These are phyloP conservation scores for Agrocybe pediades DNA, from an alignment of 768 basidiomycete genomes.

Conservation along the genomic window DNA sequence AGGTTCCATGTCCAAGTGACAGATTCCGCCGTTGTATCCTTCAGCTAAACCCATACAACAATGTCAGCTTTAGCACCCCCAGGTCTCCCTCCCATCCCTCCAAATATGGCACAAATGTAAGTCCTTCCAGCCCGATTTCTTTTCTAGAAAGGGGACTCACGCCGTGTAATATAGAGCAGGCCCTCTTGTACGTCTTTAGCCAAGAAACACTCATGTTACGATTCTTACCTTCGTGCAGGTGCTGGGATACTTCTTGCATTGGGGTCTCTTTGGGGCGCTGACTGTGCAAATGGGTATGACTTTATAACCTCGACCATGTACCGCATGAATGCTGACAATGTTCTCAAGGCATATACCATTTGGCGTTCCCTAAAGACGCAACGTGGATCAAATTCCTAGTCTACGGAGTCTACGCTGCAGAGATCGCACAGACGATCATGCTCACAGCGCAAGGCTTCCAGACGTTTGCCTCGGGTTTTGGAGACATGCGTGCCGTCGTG, in stretches of 20 bases:
- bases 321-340: no score
- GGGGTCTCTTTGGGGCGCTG: constrained; percentile 10
- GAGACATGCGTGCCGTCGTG: constrained; percentile 17
- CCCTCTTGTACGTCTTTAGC: no score
- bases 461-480: constrained; percentile 23
- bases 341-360: constrained; percentile 25
- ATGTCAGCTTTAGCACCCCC: no score
- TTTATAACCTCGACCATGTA: not conserved
- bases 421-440: constrained; percentile 18
- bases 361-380: constrained; percentile 27
- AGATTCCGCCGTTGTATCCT: no score
- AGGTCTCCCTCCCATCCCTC: no score
- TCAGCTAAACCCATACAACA: no score
- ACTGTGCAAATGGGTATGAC: constrained; percentile 22
- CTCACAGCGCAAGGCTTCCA: constrained; percentile 20
- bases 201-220: no score
- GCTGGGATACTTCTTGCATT: constrained; percentile 9
- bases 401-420: constrained; percentile 11
- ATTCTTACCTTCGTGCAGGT: not conserved
- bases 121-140: no score
- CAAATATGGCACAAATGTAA: no score
- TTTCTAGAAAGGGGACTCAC: no score
- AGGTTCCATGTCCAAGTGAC: no score
- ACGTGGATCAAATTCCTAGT: constrained; percentile 20
- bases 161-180: no score